Percentiles rank a stretch among this genome's conserved stretches.
Evolutionary conservation across 192 early-diverging fungal genomes (phyloP).

Genomic region (Spinellus fusiger): DNA sequence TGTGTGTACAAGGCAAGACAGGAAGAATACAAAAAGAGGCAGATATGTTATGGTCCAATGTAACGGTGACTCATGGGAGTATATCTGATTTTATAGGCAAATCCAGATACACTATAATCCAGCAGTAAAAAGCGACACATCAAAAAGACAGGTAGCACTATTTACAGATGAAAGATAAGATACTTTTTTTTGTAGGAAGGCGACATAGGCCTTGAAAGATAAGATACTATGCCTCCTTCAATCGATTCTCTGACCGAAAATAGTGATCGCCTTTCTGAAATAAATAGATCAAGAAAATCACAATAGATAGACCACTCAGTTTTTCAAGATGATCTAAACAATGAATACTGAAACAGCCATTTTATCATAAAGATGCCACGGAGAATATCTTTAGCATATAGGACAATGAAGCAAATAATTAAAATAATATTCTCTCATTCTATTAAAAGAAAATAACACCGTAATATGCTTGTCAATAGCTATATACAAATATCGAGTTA

Average conservation of each 20-base stretch:
- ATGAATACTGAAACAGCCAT: neutral
- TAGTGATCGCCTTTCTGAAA: too few species aligned
- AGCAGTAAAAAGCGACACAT: too few species aligned
- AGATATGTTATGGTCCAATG: neutral
- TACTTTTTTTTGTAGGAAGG: too few species aligned
- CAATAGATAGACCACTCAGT: too few species aligned
- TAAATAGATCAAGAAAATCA: too few species aligned
- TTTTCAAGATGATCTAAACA: neutral
- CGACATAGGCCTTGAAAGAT: too few species aligned
- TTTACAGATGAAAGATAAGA: too few species aligned
- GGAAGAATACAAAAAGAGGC: neutral
- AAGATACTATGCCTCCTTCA: too few species aligned
- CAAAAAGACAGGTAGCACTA: too few species aligned
- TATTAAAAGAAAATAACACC: neutral
- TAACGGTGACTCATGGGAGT: neutral
- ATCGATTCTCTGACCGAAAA: too few species aligned
- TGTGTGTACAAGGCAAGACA: conserved; percentile 1
- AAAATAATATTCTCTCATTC: neutral
- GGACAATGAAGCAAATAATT: neutral
- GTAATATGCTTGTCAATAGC: neutral
- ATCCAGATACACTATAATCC: neutral
- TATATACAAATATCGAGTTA: neutral
- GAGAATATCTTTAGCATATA: neutral
- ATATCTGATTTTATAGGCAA: neutral
- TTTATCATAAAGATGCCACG: neutral